Base-by-base conservation (phyloP, 257 asterid genomes). In the Sherardia arvensis region DNA sequence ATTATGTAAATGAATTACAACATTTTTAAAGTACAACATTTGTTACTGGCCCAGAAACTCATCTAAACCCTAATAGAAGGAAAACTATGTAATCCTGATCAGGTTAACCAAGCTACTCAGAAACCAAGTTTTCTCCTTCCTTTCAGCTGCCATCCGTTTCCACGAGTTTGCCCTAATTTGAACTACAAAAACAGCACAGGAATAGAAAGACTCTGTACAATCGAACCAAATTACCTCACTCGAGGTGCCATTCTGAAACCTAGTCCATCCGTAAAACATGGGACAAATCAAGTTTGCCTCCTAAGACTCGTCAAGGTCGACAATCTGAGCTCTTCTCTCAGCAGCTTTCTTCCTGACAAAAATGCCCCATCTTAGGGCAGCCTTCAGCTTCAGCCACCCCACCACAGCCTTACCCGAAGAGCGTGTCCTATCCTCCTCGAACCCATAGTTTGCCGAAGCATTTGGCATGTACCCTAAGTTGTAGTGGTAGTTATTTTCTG, bases 341-440 rank as follows among this genome's bases (percentile, higher is more conserved):
- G 98, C 96, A 60, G 96, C 98, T 77, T 86, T 82, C 81, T 88
- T 91, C 80, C 98, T 78, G 65, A 83, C 80, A 63, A 91, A 91
- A 71, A 91, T 88, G 28, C 98, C 96, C 98, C 98, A 91, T 79
- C 98, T 81, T 65, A 91, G 74, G 69, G 96, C 96, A 38, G 96
- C 96, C 83, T 91, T 91, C 29, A 91, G 95, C 68, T 91, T 91
- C 28, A 91, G 93, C 98, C 98, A 91, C 43, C 98, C 98, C 14
- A 91, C 91, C 69, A 88, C 96, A 58, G 98, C 98, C 79, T 88
- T 91, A n/a, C 98, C 98, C 53, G 96, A 84, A 28, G 96, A 66
- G 54, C 95, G 96, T 6, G 86, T 53, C 14, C 83, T 85, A 30
- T 83, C 91, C 76, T 80, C 95, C 3, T 72, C 79, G 38, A 76